These are phyloP conservation scores for Avena insularis DNA, from an alignment of 176 grass and related monocot genomes.

Conservation along the genomic window DNA sequence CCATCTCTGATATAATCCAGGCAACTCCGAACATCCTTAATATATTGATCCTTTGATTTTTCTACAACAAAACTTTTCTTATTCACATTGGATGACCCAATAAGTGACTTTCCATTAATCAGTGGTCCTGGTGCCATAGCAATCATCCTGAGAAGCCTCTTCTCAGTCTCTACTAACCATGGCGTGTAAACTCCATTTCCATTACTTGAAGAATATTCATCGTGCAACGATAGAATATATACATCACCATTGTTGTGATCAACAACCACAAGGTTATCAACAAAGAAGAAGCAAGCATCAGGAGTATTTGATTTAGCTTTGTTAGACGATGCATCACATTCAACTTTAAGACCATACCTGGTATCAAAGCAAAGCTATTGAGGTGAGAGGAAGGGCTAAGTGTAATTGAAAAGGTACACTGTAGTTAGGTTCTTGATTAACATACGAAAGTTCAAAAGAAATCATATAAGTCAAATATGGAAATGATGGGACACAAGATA, in stretches of 20 bases:
- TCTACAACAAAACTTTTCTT: slow-evolving; percentile 67
- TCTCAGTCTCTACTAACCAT: slow-evolving; percentile 86
- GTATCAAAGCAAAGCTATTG: slow-evolving; percentile 19
- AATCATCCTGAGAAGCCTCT: slow-evolving; percentile 69
- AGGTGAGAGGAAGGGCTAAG: slow-evolving; percentile 2
- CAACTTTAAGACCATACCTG: slow-evolving; percentile 95
- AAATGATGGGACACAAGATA: not conserved
- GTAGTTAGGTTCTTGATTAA: not conserved
- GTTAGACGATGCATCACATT: slow-evolving; percentile 90
- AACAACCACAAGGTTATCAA: slow-evolving; percentile 74
- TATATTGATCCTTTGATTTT: slow-evolving; percentile 86
- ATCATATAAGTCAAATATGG: not conserved
- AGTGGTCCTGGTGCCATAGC: slow-evolving; percentile 33
- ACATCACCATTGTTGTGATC: slow-evolving; percentile 84
- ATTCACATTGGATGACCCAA: slow-evolving; percentile 45
- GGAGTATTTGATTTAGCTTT: slow-evolving; percentile 77
- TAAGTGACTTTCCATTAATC: slow-evolving; percentile 43
- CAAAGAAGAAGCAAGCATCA: slow-evolving; percentile 97
- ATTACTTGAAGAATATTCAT: slow-evolving; percentile 50
- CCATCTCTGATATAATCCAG: slow-evolving; percentile 81
- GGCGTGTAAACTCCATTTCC: slow-evolving; percentile 39
- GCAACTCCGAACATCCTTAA: slow-evolving; percentile 77
- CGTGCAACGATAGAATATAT: slow-evolving; percentile 76
- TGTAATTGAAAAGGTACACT: not conserved
- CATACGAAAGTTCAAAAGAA: not conserved